Conservation (phyloP, 352 stramenopile species). For the Phytophthora sojae region DNA sequence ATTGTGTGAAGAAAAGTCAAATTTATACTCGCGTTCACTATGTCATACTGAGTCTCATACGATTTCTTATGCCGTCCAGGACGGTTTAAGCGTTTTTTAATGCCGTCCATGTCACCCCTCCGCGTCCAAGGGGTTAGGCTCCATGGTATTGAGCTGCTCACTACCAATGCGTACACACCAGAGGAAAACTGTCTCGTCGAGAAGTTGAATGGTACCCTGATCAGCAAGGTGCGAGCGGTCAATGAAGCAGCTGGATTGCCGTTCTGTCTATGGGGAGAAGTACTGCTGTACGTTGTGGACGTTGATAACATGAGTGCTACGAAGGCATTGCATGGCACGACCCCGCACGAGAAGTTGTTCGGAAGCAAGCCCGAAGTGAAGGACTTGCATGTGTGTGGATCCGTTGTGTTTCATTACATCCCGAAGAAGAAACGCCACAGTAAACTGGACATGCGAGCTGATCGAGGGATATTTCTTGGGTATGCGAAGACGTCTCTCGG, state of each 20-base stretch:
- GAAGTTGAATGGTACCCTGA: not conserved
- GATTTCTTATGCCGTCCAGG: too few relatives aligned
- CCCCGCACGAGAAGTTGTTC: conserved; percentile 7
- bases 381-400: conserved; percentile 11
- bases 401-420: conserved; percentile 9
- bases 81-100: too few relatives aligned
- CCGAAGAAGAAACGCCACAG: conserved; percentile 1
- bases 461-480: conserved; percentile 2
- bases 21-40: too few relatives aligned
- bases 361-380: conserved; percentile 6
- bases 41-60: too few relatives aligned
- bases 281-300: conserved; percentile 11
- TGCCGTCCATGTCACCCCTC: too few relatives aligned
- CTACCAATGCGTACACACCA: not conserved
- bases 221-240: not conserved
- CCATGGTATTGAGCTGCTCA: conserved; percentile 1
- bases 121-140: too few relatives aligned
- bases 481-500: conserved; percentile 1
- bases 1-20: too few relatives aligned
- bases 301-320: conserved; percentile 17
- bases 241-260: conserved; percentile 2
- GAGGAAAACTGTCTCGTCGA: not conserved
- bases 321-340: conserved; percentile 9
- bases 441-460: conserved; percentile 10
- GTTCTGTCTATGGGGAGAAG: conserved; percentile 1